Percentiles rank a stretch among this genome's conserved stretches.
These are phyloP conservation scores for Arabidopsis lyrata DNA, from an alignment of 441 rosid genomes.

Conservation along the genomic window DNA sequence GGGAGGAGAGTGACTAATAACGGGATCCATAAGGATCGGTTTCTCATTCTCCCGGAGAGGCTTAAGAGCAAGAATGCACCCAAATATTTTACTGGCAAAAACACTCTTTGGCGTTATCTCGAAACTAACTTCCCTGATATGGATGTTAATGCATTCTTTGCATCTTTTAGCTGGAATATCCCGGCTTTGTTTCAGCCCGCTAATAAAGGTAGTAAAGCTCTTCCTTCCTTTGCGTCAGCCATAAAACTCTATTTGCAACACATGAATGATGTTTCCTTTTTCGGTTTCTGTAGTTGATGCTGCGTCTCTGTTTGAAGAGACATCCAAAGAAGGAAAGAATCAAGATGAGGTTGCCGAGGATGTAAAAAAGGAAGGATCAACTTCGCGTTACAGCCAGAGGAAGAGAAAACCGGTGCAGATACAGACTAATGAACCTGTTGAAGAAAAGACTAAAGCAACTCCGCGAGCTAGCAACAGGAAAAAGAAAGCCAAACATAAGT, in stretches of 20 bases:
- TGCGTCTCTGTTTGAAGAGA: slow-evolving; percentile 40
- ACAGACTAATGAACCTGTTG: slow-evolving; percentile 35
- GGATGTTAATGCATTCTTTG: slow-evolving; percentile 64
- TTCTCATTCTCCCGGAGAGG: slow-evolving; percentile 63
- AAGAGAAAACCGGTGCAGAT: slow-evolving; percentile 37
- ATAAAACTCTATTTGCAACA: not conserved
- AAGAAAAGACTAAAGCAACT: slow-evolving; percentile 35
- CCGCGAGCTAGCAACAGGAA: slow-evolving; percentile 46
- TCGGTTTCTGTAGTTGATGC: slow-evolving; percentile 34
- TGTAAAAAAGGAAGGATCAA: slow-evolving; percentile 35
- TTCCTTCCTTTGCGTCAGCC: not conserved
- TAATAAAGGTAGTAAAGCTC: slow-evolving; percentile 47
- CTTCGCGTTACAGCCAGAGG: slow-evolving; percentile 38
- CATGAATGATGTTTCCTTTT: slow-evolving; percentile 4
- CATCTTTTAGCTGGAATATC: slow-evolving; percentile 80
- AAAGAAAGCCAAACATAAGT: slow-evolving; percentile 48
- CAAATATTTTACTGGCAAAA: slow-evolving; percentile 64
- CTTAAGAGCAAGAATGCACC: slow-evolving; percentile 44
- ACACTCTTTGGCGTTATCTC: slow-evolving; percentile 55
- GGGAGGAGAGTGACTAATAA: slow-evolving; percentile 62
- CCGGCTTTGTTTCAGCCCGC: slow-evolving; percentile 52
- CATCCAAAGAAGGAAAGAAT: slow-evolving; percentile 41
- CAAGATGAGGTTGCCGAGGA: slow-evolving; percentile 31
- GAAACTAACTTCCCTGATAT: slow-evolving; percentile 55
- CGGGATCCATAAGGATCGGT: slow-evolving; percentile 70